Evolutionary conservation across 2,329 filamentous ascomycete species (phyloP).

Genomic region (Dactylellina parvicollis): DNA sequence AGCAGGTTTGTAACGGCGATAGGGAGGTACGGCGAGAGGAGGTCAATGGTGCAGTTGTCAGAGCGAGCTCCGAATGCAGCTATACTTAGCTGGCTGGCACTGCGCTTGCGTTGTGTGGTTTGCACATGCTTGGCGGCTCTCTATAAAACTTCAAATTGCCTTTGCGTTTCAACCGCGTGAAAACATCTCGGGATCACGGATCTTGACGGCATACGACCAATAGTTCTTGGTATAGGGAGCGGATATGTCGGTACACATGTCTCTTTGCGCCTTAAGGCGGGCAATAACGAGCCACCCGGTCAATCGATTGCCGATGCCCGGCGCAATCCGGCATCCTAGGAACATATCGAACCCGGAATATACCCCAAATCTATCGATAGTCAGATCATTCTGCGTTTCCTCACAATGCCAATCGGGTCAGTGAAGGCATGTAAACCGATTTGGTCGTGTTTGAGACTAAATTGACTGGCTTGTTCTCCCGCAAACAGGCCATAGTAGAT

Average conservation of each 20-base stretch:
- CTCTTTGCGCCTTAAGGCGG: constrained; percentile 15
- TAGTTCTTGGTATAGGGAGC: background rate
- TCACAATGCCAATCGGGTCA: constrained; percentile 47
- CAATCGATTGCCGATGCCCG: background rate
- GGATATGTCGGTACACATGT: constrained; percentile 29
- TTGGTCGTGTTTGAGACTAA: constrained; percentile 56
- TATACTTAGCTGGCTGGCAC: constrained; percentile 24
- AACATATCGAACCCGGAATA: background rate
- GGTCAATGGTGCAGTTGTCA: constrained; percentile 28
- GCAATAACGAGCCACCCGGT: background rate
- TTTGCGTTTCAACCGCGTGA: constrained; percentile 19
- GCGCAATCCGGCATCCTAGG: constrained; percentile 1
- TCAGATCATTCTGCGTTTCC: constrained; percentile 32
- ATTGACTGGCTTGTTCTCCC: constrained; percentile 59
- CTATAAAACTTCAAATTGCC: constrained; percentile 48
- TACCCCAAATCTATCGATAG: background rate
- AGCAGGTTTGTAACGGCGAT: constrained; percentile 9
- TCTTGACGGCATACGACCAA: constrained; percentile 5
- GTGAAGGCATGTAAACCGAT: constrained; percentile 39
- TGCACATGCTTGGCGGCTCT: constrained; percentile 38
- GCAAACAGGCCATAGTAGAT: constrained; percentile 79
- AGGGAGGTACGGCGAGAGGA: constrained; percentile 25
- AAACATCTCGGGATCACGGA: background rate
- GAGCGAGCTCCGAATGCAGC: constrained; percentile 49
- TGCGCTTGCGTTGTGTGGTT: constrained; percentile 52